These are phyloP conservation scores for Macroventuria anomochaeta DNA, from an alignment of 2,329 filamentous ascomycete species.

Conservation along the genomic window DNA sequence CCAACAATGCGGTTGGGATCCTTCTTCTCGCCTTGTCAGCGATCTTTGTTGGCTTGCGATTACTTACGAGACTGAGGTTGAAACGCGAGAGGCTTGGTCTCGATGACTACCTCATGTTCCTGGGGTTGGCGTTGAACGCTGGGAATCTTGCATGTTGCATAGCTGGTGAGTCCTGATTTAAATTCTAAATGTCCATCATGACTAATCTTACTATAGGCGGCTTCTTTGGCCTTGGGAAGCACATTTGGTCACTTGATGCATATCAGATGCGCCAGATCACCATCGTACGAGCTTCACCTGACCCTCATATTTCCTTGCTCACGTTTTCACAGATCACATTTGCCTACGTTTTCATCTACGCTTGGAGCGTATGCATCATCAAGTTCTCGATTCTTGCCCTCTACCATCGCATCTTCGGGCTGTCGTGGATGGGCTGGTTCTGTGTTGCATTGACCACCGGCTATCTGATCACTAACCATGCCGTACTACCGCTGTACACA, in stretches of 20 bases:
- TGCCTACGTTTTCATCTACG: slow-evolving; percentile 35
- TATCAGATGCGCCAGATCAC: slow-evolving; percentile 36
- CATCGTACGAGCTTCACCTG: slow-evolving; percentile 20
- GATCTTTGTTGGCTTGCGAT: slow-evolving; percentile 27
- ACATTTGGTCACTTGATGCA: slow-evolving; percentile 30
- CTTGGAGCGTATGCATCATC: slow-evolving; percentile 36
- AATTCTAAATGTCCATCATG: no score
- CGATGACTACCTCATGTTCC: slow-evolving; percentile 35
- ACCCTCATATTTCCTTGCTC: neutral
- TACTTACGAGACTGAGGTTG: slow-evolving; percentile 26
- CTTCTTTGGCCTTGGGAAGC: slow-evolving; percentile 34
- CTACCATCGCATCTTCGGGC: slow-evolving; percentile 36
- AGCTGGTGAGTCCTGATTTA: slow-evolving; percentile 17
- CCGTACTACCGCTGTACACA: slow-evolving; percentile 30
- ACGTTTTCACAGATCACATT: slow-evolving; percentile 32
- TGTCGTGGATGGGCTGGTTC: slow-evolving; percentile 32
- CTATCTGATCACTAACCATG: slow-evolving; percentile 29
- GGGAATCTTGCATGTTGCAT: slow-evolving; percentile 36
- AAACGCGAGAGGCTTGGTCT: slow-evolving; percentile 26
- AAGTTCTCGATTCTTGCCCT: slow-evolving; percentile 37
- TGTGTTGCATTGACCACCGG: slow-evolving; percentile 25
- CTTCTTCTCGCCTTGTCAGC: slow-evolving; percentile 29
- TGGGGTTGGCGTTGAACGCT: slow-evolving; percentile 29
- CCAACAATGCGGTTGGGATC: slow-evolving; percentile 32
- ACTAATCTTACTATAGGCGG: slow-evolving; percentile 19